Evolutionary conservation across 768 basidiomycete genomes (phyloP), one percentile per base, ranked within the genome.

Genomic region (Tricholoma saponaceum): DNA sequence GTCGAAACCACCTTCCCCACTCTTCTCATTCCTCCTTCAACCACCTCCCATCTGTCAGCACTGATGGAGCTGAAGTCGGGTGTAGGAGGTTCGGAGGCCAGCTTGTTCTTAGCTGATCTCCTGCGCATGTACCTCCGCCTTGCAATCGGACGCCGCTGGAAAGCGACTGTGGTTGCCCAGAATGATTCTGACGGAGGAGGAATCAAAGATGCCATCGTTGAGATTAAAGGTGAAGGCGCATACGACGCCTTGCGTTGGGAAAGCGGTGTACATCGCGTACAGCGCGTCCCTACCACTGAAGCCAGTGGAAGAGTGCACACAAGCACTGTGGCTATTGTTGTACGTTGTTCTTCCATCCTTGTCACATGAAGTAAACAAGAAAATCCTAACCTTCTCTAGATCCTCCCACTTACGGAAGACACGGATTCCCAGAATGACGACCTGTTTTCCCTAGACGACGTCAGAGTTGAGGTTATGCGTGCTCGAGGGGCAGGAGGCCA

Each of bases 401-500:
- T 96, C 0, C 78, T 97, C 1, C 96, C 96, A 0, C 73, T 94
- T 4, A 70, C 80, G 20, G 87, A 92, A 59, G 89, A 92, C 60
- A 73, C 79, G 0, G 85, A 86, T 25, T 67, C 75, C 0, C 68
- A 76, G 39, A 73, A 79, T 6, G 83, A 90, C n/a, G 80, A 86
- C 16, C 76, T 95, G 0, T 86, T 92, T 62, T 76, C 77, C 13
- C 86, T 95, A 74, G 89, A 90, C 54, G 97, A 99, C 51, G 84
- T 98, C 28, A 89, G 83, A 63, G 68, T 94, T 4, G 96, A 98
- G 69, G 93, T 97, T 49, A 97, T 98, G 95, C 86, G 97, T 23
- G 83, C 97, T 0, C 79, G 93, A n/a, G 97, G 97, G 23, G 96
- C 97, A 6, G 97, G 97, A 46, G 96, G 97, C 14, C 95, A 97